Base-by-base conservation (phyloP, 805 yeast genomes). In the Candida orba region DNA sequence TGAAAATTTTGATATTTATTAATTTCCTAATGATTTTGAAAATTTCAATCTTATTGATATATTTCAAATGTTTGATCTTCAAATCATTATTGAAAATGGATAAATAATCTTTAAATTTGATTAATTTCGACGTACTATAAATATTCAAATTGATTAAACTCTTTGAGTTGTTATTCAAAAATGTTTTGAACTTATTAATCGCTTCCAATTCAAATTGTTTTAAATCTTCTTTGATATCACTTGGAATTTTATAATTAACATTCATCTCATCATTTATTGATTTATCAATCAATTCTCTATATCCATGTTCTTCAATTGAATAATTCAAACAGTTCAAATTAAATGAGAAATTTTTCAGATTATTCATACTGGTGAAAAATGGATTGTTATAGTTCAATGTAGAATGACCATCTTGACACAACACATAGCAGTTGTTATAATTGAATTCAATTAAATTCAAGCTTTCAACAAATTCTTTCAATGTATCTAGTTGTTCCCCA, bases 1-100 rank as follows among this genome's bases (percentile, higher is more conserved):
- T 44, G 37, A 48, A 37, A 12, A 44, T 41, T 38, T 48, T 49
- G 8, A 43, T 24, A 35, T 49, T 49, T 12, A 49, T 39, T 8
- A 49, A 22, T 27, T 47, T 46, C 1, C 41, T 35, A 31, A 41
- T 43, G 2, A 48, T n/a, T 27, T 39, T 24, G 18, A 43, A 30
- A 14, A 45, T 42, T 15, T 43, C 46, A 27, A 39, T 4, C 24
- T 27, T 43, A 25, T 43, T 39, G 12, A 43, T 24, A 32, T 35
- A 39, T 23, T 37, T 43, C 20, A 43, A 20, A 12, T 34, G 30
- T 17, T 13, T 34, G 7, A 35, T 22, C 4, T 31, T 15, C 13
- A n/a, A 25, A 8, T 20, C 10, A 5, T 20, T 31, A 27, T 14
- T 30, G 23, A 17, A 35, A 17, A 20, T 23, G 5, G 3, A 2